phyloP scores from a whole-genome alignment of 805 yeast species.

The Candida rishiriensis region DNA sequence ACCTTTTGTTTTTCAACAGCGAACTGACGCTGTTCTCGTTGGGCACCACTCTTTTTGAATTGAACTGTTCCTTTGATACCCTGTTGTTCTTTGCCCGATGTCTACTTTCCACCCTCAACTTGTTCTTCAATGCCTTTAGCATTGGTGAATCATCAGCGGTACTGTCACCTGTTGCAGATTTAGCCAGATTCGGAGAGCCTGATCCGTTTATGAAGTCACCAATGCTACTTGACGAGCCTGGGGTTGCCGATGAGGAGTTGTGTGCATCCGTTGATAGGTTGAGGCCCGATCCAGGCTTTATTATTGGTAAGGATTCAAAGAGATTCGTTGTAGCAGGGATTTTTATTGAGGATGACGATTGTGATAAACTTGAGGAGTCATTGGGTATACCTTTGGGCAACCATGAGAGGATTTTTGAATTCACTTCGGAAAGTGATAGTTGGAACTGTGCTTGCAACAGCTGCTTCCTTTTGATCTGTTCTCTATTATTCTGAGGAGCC shows the following conservation, averaged over 20 bases:
- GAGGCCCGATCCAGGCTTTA: constrained; percentile 29
- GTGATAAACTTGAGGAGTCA: too few relatives aligned
- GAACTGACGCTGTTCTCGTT: background rate
- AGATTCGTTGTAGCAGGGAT: background rate
- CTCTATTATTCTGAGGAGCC: constrained; percentile 22
- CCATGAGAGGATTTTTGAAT: constrained; percentile 37
- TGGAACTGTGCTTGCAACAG: constrained; percentile 44
- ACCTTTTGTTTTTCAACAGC: background rate
- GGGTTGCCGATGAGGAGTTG: too few relatives aligned
- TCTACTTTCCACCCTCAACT: constrained; percentile 22
- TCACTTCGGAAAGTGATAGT: constrained; percentile 36
- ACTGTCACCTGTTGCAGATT: constrained; percentile 1
- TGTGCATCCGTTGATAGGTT: constrained; percentile 1
- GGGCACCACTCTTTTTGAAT: background rate
- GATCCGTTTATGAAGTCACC: constrained; percentile 21
- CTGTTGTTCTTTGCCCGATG: background rate
- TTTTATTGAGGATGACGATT: background rate
- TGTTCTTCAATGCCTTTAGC: constrained; percentile 25
- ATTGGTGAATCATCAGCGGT: constrained; percentile 13
- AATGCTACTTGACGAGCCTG: constrained; percentile 3
- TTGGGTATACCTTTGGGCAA: constrained; percentile 11
- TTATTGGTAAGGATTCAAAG: constrained; percentile 21
- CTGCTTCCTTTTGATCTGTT: constrained; percentile 43
- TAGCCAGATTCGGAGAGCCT: constrained; percentile 6
- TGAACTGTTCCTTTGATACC: constrained; percentile 1